Base-by-base conservation (phyloP, 495 filamentous ascomycete species). In the Lepidopterella palustris region DNA sequence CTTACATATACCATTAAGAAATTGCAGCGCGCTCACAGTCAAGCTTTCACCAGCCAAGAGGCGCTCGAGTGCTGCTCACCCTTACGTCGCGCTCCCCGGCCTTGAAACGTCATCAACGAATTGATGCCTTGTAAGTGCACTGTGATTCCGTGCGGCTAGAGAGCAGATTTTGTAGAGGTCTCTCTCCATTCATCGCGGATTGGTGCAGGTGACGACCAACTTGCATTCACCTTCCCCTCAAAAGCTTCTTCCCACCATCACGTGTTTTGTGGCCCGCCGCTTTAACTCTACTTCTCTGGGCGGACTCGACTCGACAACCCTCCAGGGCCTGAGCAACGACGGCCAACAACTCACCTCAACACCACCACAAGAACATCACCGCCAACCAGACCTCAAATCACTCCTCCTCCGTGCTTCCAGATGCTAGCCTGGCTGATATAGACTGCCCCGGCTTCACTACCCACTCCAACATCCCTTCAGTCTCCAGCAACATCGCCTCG, bases 21-120 rank as follows among this genome's bases (percentile, higher is more conserved):
- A 50, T 24, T 50, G 47, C n/a, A 50, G 24, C 18, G 9, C 47
- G 5, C 18, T 15, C 23, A 5, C 21, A 50, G 18, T 50, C 47
- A 50, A 50, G 47, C 47, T 50, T 50, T 50, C 47, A 15, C 20
- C 21, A 27, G 47, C 23, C 47, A 50, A 50, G 47, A 42, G 35
- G 35, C 35, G 35, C 35, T 11, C 35, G 18, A 25, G 20, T 50
- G 47, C 18, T 50, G 18, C 45, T 21, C 15, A 21, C 2, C 20
- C 21, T 21, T 1, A 26, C 11, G 45, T 49, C 45, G 45, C 45
- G 47, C 24, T 25, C 25, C 47, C 47, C 25, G 47, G 47, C 21
- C 24, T 25, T 50, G 47, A 50, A 50, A 50, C 47, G 47, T 13
- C 18, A 13, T 24, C 47, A 25, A 27, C 20, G 47, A 50, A 50